Evolutionary conservation across 163 green algal genomes (phyloP), one percentile per base, ranked within the genome.

Genomic region (Prototheca stagnorum): DNA sequence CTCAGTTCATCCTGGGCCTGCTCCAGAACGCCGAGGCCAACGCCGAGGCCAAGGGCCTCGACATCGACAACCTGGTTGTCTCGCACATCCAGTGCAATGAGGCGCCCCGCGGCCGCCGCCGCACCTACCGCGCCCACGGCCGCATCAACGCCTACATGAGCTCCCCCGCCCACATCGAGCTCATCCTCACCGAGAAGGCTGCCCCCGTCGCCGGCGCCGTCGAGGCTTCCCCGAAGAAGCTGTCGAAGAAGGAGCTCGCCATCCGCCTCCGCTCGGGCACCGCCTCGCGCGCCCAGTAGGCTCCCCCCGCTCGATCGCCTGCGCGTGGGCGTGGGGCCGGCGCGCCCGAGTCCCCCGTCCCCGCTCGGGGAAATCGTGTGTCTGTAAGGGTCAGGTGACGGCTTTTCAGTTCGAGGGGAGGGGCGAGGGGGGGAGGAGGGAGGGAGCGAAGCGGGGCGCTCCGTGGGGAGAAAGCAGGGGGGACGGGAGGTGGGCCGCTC

Each of bases 131-230:
- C 31, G 91, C 91, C 1, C 91, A 99, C 72, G 90, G 90, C 65
- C 86, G 90, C 69, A 94, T 99, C 80, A 97, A 97, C 77, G 84
- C 88, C 34, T 97, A 92, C 84, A 93, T 94, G 86, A 91, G 73
- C 44, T 81, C 57, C 37, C 88, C 88, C 31, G 93, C 78, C 78
- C 88, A 95, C 68, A 75, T 97, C 27, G 85, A 97, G 77, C 68
- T 97, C 50, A 85, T 80, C 35, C 66, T 97, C 34, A 72, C 61
- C 25, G 86, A 95, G 80, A 92, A 89, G 75, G 74, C 76, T 35
- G 76, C 75, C 35, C 73, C 85, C 61, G 39, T 56, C 55, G 70
- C 75, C 31, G 54, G 20, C 28, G 11, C 11, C 31, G 31, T 37
- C 31, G 12, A n/a, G 11, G 9, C 9, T 12, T n/a, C 11, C 31